A percentile compares a stretch with the other conserved stretches of the same genome.
These are phyloP conservation scores for Microdochium paspali DNA, from an alignment of 2,329 filamentous ascomycete genomes.

Conservation along the genomic window DNA sequence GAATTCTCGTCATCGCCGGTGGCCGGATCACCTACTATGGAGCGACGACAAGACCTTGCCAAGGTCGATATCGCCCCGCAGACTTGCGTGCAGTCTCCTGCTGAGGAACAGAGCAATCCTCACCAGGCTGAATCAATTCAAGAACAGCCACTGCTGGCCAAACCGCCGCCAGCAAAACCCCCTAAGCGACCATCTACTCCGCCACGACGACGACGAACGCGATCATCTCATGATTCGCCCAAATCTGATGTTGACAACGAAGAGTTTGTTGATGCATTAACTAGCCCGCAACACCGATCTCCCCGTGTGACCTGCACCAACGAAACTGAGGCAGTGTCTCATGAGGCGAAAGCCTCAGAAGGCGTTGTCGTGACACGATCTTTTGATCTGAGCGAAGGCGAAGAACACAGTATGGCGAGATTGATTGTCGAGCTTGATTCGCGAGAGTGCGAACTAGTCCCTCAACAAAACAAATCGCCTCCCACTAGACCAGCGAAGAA, in stretches of 20 bases:
- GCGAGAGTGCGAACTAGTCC: conserved; percentile 20
- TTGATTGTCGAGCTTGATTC: conserved; percentile 41
- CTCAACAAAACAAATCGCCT: conserved; percentile 13
- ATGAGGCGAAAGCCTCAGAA: conserved; percentile 96
- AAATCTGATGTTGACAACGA: conserved; percentile 28
- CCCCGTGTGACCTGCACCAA: conserved; percentile 14
- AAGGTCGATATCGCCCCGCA: conserved; percentile 1
- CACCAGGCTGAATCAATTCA: too few species aligned
- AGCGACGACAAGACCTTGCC: conserved; percentile 14
- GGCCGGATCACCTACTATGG: conserved; percentile 36
- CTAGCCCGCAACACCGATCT: conserved; percentile 26
- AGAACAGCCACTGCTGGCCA: too few species aligned
- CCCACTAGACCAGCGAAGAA: conserved; percentile 13
- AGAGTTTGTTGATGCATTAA: conserved; percentile 39
- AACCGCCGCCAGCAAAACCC: too few species aligned
- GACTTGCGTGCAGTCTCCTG: too few species aligned
- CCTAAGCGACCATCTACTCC: conserved; percentile 7
- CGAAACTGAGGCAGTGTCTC: conserved; percentile 25
- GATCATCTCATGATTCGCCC: conserved; percentile 23
- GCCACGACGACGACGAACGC: conserved; percentile 6
- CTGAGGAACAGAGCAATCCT: not conserved
- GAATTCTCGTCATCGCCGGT: conserved; percentile 46
- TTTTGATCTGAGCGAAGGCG: conserved; percentile 24
- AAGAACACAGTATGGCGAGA: conserved; percentile 36
- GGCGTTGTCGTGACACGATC: conserved; percentile 77